Base-by-base conservation (phyloP, 1,139 yeast species). In the Keqinozyma sinolaborantium region DNA sequence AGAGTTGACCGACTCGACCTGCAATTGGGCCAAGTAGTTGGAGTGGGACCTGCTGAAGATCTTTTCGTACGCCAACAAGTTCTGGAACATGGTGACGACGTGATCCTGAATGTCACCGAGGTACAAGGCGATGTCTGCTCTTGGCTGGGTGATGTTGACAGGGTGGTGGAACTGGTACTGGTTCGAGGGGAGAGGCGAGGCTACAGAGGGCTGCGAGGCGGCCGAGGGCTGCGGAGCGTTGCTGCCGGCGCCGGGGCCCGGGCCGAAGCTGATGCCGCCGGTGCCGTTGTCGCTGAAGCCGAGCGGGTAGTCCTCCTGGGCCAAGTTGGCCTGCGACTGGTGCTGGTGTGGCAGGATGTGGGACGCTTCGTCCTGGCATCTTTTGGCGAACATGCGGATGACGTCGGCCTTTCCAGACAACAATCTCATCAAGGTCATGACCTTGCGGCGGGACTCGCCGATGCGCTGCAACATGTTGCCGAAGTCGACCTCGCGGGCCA, bases 21-120 rank as follows among this genome's bases (percentile, higher is more conserved):
- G 97, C 49, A 90, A 68, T 56, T 88, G 97, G 0, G 97, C 97
- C 54, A 90, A 68, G 56, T 90, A 90, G 54, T 90, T 90, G 16
- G 95, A 75, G 56, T 90, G 97, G 1, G 95, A 83, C 44, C 97
- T 74, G 28, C 95, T 81, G 52, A 92, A 83, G 47, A 90, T 88
- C 70, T 90, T 90, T 57, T 90, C 98, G 50, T 87, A 90, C 3
- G 95, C 86, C 31, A 81, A 60, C 51, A 90, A 73, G 49, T 87
- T 88, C 58, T 88, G 96, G 57, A 81, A 84, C 97, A 90, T 90
- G 12, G 97, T 90, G 40, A 90, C 80, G 48, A 90, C 85, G 73
- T 90, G 98, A 71, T 90, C 97, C 63, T 90, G 97, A 50, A 90
- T 90, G 78, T 92, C 98, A 38, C 97, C 97, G 41, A 92, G 63